A percentile compares a stretch with the other conserved stretches of the same genome.
These are phyloP conservation scores for Bryoglossum gracile DNA, from an alignment of 495 filamentous ascomycete species.

Conservation along the genomic window DNA sequence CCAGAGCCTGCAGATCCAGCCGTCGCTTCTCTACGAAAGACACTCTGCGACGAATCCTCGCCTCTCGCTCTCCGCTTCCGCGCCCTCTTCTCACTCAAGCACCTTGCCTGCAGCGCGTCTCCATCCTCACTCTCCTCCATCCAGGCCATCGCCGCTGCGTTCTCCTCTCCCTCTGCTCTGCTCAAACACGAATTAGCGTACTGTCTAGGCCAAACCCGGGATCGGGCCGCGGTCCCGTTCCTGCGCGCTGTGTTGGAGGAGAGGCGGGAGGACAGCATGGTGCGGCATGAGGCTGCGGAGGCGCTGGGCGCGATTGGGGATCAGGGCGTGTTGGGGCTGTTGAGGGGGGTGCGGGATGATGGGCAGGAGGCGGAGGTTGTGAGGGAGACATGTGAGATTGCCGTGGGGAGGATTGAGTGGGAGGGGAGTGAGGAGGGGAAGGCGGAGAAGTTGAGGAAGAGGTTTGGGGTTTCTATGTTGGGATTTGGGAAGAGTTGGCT, in stretches of 20 bases:
- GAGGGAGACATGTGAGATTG: conserved; percentile 95
- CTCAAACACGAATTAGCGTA: conserved; percentile 96
- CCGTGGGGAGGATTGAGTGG: conserved; percentile 90
- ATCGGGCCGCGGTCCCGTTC: conserved; percentile 63
- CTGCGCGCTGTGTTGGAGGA: conserved; percentile 74
- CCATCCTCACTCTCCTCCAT: conserved; percentile 53
- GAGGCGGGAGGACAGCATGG: conserved; percentile 80
- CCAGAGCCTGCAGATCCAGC: not conserved
- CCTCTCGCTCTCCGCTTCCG: conserved; percentile 88
- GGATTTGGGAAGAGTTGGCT: conserved; percentile 1
- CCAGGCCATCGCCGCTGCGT: conserved; percentile 85
- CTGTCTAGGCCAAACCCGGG: conserved; percentile 85
- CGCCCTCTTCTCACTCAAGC: conserved; percentile 95
- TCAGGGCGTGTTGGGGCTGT: conserved; percentile 56
- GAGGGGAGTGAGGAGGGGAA: conserved; percentile 66
- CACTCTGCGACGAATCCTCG: conserved; percentile 68
- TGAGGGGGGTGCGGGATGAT: conserved; percentile 65
- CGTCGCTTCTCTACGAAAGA: conserved; percentile 43
- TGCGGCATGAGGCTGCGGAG: conserved; percentile 93
- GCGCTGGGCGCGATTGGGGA: conserved; percentile 86
- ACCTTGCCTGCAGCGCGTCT: conserved; percentile 68
- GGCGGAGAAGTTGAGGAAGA: conserved; percentile 67
- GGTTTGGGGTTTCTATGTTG: conserved; percentile 40
- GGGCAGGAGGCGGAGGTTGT: conserved; percentile 67
- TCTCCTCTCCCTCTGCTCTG: conserved; percentile 74